These are phyloP conservation scores for Myxozyma mucilagina DNA, from an alignment of 805 yeast genomes.

Conservation along the genomic window DNA sequence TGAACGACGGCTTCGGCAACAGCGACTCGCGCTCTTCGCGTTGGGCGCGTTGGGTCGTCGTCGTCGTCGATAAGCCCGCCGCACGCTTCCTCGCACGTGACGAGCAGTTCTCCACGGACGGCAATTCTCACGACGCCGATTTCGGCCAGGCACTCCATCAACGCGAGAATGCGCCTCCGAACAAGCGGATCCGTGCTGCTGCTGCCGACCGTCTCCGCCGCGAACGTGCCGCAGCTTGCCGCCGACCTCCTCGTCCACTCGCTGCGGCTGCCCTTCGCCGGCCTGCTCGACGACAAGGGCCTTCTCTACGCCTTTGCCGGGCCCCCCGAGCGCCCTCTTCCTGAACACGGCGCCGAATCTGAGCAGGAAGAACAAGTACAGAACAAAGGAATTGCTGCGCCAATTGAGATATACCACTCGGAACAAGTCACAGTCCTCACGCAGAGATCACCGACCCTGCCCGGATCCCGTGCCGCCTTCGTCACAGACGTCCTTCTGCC, in stretches of 20 bases:
- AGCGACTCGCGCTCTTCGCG: too few relatives aligned
- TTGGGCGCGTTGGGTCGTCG: too few relatives aligned
- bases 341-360: background rate
- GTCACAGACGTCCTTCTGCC: slow-evolving; percentile 53
- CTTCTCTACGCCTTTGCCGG: slow-evolving; percentile 80
- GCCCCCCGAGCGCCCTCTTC: slow-evolving; percentile 52
- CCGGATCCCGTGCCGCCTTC: slow-evolving; percentile 56
- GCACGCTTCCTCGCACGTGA: too few relatives aligned
- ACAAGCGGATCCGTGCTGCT: slow-evolving; percentile 42
- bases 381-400: slow-evolving; percentile 51
- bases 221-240: slow-evolving; percentile 85
- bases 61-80: too few relatives aligned
- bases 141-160: too few relatives aligned
- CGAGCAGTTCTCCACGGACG: too few relatives aligned
- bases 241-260: slow-evolving; percentile 71
- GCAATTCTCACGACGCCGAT: too few relatives aligned
- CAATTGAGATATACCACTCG: slow-evolving; percentile 63
- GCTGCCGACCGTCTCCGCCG: slow-evolving; percentile 80
- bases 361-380: too few relatives aligned
- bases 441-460: slow-evolving; percentile 81
- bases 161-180: slow-evolving; percentile 1
- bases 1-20: too few relatives aligned
- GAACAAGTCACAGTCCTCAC: slow-evolving; percentile 59
- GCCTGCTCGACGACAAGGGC: slow-evolving; percentile 54
- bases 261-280: slow-evolving; percentile 53